phyloP scores from a whole-genome alignment of 805 yeast species.

The Sungouiella blattae region DNA sequence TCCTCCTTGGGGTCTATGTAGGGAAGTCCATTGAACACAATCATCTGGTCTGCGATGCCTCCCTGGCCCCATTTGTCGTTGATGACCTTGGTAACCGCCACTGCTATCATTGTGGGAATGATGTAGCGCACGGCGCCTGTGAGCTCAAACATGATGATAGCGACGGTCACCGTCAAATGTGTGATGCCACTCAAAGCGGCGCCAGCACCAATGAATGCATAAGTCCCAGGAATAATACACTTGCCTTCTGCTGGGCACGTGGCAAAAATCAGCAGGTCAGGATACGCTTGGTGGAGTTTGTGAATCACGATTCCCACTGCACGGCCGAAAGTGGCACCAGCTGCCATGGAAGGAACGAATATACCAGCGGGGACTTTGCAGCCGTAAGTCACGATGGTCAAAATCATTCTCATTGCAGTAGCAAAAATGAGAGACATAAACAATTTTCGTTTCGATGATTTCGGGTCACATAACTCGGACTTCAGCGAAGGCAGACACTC shows the following conservation, averaged over 20 bases:
- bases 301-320: constrained; percentile 76
- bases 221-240: constrained; percentile 90
- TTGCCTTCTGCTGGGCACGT: constrained; percentile 31
- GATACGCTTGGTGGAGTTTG: constrained; percentile 24
- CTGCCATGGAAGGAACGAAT: constrained; percentile 94
- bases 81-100: constrained; percentile 81
- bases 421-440: constrained; percentile 63
- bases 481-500: constrained; percentile 60
- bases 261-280: constrained; percentile 32
- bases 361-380: constrained; percentile 97
- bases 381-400: constrained; percentile 86
- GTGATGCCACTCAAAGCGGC: constrained; percentile 94
- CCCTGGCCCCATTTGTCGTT: constrained; percentile 70
- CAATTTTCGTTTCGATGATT: constrained; percentile 27
- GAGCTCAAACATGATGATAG: constrained; percentile 90
- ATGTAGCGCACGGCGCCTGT: constrained; percentile 93
- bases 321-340: constrained; percentile 93
- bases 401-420: constrained; percentile 61
- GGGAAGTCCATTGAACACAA: constrained; percentile 83
- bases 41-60: constrained; percentile 97
- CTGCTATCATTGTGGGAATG: constrained; percentile 94
- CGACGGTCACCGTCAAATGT: constrained; percentile 87
- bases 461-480: constrained; percentile 37
- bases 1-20: constrained; percentile 71
- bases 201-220: constrained; percentile 94